These are phyloP conservation scores for Hamamelis virginiana DNA, from an alignment of 164 flowering plant genomes.

Conservation along the genomic window DNA sequence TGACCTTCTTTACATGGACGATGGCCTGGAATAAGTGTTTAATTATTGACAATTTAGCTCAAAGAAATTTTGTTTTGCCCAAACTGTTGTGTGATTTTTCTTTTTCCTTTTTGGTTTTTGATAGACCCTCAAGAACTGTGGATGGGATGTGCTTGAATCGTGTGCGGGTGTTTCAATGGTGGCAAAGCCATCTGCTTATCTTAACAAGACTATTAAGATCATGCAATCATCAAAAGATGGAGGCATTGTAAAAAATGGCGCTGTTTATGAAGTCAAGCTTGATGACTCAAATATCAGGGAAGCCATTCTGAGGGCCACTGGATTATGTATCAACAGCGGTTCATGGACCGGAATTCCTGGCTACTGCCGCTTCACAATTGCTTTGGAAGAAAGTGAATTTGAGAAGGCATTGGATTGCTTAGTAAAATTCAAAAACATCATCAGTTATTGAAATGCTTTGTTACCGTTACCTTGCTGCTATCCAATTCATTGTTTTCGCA, in stretches of 20 bases:
- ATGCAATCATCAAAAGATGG: conserved; percentile 12
- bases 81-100: no score
- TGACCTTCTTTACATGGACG: no score
- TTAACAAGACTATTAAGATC: conserved; percentile 53
- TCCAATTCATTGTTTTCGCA: conserved; percentile 7
- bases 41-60: no score
- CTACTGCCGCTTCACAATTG: conserved; percentile 83
- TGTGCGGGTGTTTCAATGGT: conserved; percentile 75
- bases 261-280: conserved; percentile 38
- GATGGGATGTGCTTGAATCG: conserved; percentile 80
- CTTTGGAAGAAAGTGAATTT: conserved; percentile 74
- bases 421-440: conserved; percentile 40
- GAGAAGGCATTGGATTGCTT: conserved; percentile 73
- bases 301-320: conserved; percentile 63
- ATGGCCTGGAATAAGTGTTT: no score
- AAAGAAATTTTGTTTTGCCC: no score
- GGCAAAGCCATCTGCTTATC: conserved; percentile 78
- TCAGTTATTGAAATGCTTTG: conserved; percentile 20
- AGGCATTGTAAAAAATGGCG: conserved; percentile 1
- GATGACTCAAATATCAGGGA: conserved; percentile 74
- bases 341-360: conserved; percentile 89
- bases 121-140: conserved; percentile 70
- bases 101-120: conserved; percentile 2
- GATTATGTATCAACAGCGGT: conserved; percentile 84
- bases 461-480: no score